Conservation (phyloP, 768 basidiomycete genomes). For the Lactarius evosmus region DNA sequence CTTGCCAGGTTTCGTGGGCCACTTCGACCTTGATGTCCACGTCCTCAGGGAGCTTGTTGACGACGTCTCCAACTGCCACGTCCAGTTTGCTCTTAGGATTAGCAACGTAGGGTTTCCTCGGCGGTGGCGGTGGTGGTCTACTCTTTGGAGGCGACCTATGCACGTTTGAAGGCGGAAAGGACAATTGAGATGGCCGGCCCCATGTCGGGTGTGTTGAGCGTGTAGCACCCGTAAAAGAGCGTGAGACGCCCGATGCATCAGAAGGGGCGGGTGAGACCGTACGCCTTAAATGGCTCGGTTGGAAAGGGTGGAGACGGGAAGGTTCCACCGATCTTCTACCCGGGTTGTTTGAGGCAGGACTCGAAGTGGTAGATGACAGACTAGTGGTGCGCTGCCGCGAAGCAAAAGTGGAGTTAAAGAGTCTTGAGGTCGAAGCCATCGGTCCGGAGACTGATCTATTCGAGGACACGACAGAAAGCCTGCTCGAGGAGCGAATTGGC, state of each 20-base stretch:
- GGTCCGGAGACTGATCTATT: slow-evolving; percentile 72
- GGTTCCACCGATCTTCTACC: slow-evolving; percentile 36
- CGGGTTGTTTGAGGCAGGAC: slow-evolving; percentile 36
- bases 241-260: slow-evolving; percentile 51
- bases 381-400: slow-evolving; percentile 83
- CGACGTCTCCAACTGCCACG: slow-evolving; percentile 86
- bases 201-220: slow-evolving; percentile 53
- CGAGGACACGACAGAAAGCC: slow-evolving; percentile 51
- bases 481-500: slow-evolving; percentile 53
- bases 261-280: slow-evolving; percentile 61
- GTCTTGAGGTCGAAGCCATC: slow-evolving; percentile 38
- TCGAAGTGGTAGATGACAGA: slow-evolving; percentile 45
- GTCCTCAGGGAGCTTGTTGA: slow-evolving; percentile 82
- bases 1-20: slow-evolving; percentile 82
- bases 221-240: slow-evolving; percentile 48
- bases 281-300: slow-evolving; percentile 41
- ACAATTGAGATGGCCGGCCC: slow-evolving; percentile 65
- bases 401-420: slow-evolving; percentile 68
- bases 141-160: slow-evolving; percentile 47
- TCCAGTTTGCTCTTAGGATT: slow-evolving; percentile 91
- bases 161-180: slow-evolving; percentile 44
- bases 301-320: slow-evolving; percentile 37
- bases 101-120: slow-evolving; percentile 72
- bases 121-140: slow-evolving; percentile 35
- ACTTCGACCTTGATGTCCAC: slow-evolving; percentile 81